Base-by-base conservation (phyloP, 352 stramenopile species). In the Phytophthora tentaculata region DNA sequence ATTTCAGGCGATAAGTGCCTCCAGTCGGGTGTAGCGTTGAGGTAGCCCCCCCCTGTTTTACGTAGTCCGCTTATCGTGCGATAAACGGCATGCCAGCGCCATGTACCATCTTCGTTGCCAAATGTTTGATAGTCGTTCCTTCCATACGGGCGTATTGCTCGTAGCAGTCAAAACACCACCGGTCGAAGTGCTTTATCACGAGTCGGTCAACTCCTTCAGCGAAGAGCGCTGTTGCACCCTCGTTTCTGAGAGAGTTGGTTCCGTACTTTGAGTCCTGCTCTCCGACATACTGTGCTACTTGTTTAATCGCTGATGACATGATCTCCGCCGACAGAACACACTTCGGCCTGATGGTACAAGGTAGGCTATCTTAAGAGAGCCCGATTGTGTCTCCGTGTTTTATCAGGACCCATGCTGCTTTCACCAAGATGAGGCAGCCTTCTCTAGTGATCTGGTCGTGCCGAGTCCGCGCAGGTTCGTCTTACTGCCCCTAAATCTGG, bases 101-200 rank as follows among this genome's bases (percentile, higher is more conserved):
- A 3, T 45, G 13, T 10, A 47, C 44, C 53, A 64, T 64, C 35
- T 47, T 69, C 2, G 62, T 29, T 20, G 53, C 44, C 8, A 69
- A 20, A 4, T 37, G 5, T 14, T 12, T n/a, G 10, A 60, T 55
- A 0, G 37, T 48, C 9, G 22, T 12, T 1, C 41, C 28, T 8
- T 71, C 39, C 20, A 71, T 47, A 3, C 49, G 32, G 1, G 64
- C 32, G 45, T 67, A 67, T 8, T 52, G 43, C 16, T 72, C 64
- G 45, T 56, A 65, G 52, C 52, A 63, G 29, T 74, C 44, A 1
- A 29, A 74, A 1, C 29, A n/a, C 68, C 57, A 69, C 26, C 62
- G 10, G 2, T 57, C 62, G 7, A 76, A 76, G 5, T 65, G 56
- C 20, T 71, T 76, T 48, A 76, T 68, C 0, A 29, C 41, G 0